phyloP scores from a whole-genome alignment of 1,139 yeast genomes.

The Hansenula lynferdii region DNA sequence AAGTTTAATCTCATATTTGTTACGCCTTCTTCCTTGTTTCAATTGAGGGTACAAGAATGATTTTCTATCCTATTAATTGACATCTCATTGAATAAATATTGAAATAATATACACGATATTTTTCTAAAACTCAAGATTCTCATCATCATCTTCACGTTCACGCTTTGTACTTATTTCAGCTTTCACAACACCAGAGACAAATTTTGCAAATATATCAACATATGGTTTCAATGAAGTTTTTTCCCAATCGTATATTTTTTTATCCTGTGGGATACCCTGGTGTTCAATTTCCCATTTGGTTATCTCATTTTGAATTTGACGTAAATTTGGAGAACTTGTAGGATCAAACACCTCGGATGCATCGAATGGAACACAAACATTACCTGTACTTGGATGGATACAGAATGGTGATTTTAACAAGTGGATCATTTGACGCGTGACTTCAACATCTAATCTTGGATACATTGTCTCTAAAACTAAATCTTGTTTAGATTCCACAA shows the following conservation, averaged over 20 bases:
- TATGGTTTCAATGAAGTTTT: conserved; percentile 73
- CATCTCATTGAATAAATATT: no score
- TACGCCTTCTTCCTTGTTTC: background rate
- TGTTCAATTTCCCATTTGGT: conserved; percentile 35
- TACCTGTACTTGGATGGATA: conserved; percentile 97
- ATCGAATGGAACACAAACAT: conserved; percentile 93
- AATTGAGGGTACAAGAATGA: no score
- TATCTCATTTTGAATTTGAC: conserved; percentile 42
- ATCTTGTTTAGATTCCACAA: conserved; percentile 79
- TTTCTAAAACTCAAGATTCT: conserved; percentile 25
- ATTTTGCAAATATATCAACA: conserved; percentile 62
- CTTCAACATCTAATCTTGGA: conserved; percentile 92
- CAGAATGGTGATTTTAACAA: conserved; percentile 97
- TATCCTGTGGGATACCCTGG: conserved; percentile 23
- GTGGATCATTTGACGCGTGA: conserved; percentile 85
- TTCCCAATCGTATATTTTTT: conserved; percentile 43
- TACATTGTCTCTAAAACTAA: conserved; percentile 75
- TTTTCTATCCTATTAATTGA: no score
- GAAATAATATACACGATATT: no score
- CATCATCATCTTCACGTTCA: conserved; percentile 33
- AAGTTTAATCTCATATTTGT: background rate
- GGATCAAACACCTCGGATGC: conserved; percentile 68
- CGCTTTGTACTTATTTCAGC: conserved; percentile 48
- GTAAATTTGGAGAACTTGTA: conserved; percentile 70
- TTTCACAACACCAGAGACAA: conserved; percentile 52